These are phyloP conservation scores for Sinapis alba DNA, from an alignment of 441 rosid genomes.

Conservation along the genomic window DNA sequence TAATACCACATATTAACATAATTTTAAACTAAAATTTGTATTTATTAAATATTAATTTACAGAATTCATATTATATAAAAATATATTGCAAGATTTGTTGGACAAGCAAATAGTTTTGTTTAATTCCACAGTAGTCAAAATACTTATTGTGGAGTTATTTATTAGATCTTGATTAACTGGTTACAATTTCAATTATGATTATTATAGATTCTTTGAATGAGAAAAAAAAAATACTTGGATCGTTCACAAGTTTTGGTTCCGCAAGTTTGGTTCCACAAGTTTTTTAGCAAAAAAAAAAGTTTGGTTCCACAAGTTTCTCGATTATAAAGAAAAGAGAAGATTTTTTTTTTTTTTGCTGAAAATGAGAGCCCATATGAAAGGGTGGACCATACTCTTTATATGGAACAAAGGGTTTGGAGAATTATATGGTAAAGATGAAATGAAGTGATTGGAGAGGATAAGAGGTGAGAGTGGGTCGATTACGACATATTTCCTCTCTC, in stretches of 20 bases:
- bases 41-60: no score
- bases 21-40: not conserved
- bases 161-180: not conserved
- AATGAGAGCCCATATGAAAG: not conserved
- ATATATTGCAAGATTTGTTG: no score
- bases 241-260: not conserved
- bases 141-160: not conserved
- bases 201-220: not conserved
- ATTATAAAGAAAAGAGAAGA: not conserved
- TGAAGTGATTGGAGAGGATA: constrained; percentile 34
- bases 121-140: not conserved
- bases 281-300: no score
- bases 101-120: no score
- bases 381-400: constrained; percentile 1
- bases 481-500: not conserved
- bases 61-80: no score
- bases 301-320: not conserved
- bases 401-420: constrained; percentile 5
- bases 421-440: constrained; percentile 34
- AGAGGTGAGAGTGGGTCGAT: constrained; percentile 37
- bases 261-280: no score
- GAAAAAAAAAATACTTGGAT: not conserved
- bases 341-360: not conserved
- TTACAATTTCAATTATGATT: not conserved
- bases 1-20: not conserved